Conservation (phyloP, 2,329 filamentous ascomycete genomes). For the Scopulariopsis brevicaulis region DNA sequence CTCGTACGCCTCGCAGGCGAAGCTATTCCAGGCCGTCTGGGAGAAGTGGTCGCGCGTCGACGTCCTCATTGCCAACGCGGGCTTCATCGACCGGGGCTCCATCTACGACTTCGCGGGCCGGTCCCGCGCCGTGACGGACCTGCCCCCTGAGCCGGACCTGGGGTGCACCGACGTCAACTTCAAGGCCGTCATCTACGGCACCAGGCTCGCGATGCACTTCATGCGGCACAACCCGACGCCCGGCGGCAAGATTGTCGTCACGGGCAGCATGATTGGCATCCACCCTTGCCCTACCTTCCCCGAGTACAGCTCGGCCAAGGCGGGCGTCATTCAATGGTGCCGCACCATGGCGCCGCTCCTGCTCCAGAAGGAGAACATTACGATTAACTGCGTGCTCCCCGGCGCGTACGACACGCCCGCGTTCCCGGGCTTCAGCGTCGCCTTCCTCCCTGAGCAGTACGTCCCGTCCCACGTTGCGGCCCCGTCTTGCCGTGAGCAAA, state of each 20-base stretch:
- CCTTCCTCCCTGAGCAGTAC: conserved; percentile 21
- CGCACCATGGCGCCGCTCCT: conserved; percentile 24
- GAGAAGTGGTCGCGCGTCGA: conserved; percentile 32
- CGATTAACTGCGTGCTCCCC: conserved; percentile 35
- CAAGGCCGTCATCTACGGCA: conserved; percentile 38
- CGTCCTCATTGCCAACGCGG: conserved; percentile 35
- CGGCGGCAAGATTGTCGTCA: conserved; percentile 31
- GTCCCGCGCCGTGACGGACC: conserved; percentile 6
- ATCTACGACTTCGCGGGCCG: conserved; percentile 24
- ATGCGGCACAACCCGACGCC: conserved; percentile 34
- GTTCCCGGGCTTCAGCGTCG: conserved; percentile 27
- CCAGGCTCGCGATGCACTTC: conserved; percentile 36
- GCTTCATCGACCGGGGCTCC: conserved; percentile 31
- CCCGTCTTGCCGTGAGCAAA: neutral
- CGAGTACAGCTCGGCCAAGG: conserved; percentile 39
- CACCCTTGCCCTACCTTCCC: conserved; percentile 31
- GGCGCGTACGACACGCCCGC: conserved; percentile 32
- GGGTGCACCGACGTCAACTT: conserved; percentile 34
- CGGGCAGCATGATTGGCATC: conserved; percentile 28
- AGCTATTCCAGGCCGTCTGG: conserved; percentile 28
- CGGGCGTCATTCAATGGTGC: conserved; percentile 28
- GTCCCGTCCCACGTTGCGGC: neutral
- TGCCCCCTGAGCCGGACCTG: conserved; percentile 32
- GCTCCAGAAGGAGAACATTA: conserved; percentile 32
- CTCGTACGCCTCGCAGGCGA: conserved; percentile 30